Evolutionary conservation across 352 stramenopile species (phyloP).

Genomic region (Blastocystis sp.): DNA sequence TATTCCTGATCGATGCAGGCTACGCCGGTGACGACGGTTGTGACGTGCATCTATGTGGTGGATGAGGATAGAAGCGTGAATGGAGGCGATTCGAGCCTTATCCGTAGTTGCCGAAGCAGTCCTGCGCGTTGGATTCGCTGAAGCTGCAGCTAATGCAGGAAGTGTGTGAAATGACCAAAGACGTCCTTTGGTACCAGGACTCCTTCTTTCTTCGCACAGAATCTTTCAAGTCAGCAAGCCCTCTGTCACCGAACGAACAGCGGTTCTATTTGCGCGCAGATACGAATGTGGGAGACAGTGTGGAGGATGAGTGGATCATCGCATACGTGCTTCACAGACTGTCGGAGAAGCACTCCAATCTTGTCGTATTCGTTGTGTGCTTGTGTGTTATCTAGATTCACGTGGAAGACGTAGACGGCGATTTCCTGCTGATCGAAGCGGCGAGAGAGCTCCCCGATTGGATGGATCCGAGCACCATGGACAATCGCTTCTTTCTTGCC

Average conservation of each 20-base stretch:
- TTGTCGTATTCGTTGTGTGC: background rate
- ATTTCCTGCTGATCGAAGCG: constrained; percentile 53
- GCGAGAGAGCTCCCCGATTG: constrained; percentile 31
- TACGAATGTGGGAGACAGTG: constrained; percentile 28
- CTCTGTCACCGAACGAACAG: background rate
- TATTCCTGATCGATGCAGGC: background rate
- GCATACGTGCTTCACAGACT: background rate
- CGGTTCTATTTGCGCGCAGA: constrained; percentile 49
- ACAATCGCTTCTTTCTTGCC: constrained; percentile 41
- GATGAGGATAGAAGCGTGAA: background rate
- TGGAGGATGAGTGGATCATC: constrained; percentile 54
- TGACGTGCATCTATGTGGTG: constrained; percentile 7
- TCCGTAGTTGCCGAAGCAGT: background rate
- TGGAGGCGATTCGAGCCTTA: background rate
- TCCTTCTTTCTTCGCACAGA: constrained; percentile 20
- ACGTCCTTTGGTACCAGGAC: constrained; percentile 28
- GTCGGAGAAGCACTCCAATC: constrained; percentile 2
- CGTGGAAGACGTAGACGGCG: constrained; percentile 14
- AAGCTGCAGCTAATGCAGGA: constrained; percentile 36
- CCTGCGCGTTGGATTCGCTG: background rate
- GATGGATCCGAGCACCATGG: constrained; percentile 41
- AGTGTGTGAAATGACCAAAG: background rate
- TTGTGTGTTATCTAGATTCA: constrained; percentile 11
- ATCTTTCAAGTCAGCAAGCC: background rate
- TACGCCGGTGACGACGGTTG: background rate